Evolutionary conservation across 768 basidiomycete species (phyloP).

Genomic region (Galerina marginata): DNA sequence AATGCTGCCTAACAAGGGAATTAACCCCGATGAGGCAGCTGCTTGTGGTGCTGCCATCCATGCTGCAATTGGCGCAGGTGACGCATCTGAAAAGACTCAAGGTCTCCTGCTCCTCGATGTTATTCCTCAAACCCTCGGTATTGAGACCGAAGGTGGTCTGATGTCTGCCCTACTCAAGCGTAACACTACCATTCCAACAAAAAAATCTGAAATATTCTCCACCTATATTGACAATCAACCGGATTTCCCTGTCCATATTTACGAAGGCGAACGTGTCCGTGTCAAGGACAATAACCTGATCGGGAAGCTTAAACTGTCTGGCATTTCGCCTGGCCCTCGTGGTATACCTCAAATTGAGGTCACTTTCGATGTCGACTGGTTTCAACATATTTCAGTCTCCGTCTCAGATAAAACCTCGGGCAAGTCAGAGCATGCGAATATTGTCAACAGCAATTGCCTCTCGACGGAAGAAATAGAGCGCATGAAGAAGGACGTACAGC

Average conservation of each 20-base stretch:
- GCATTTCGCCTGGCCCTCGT: constrained; percentile 95
- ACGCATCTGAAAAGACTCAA: constrained; percentile 98
- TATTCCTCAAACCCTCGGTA: constrained; percentile 87
- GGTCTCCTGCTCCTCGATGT: constrained; percentile 96
- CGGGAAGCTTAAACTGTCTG: constrained; percentile 96
- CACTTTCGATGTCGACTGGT: constrained; percentile 80
- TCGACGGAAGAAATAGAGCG: too few relatives aligned
- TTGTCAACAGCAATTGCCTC: too few relatives aligned
- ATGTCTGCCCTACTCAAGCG: constrained; percentile 96
- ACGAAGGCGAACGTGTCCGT: constrained; percentile 96
- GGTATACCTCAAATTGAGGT: constrained; percentile 98
- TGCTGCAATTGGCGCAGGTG: constrained; percentile 96
- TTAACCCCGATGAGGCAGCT: constrained; percentile 99
- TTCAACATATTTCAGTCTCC: too few relatives aligned
- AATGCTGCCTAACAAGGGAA: constrained; percentile 98
- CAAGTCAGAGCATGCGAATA: too few relatives aligned
- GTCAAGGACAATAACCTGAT: constrained; percentile 99
- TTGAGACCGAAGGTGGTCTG: constrained; percentile 85
- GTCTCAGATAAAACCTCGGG: too few relatives aligned
- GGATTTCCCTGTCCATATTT: constrained; percentile 97
- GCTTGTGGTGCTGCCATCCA: constrained; percentile 99
- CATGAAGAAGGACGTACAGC: too few relatives aligned
- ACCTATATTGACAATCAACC: constrained; percentile 99
- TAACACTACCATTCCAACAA: constrained; percentile 97
- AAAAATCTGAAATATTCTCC: constrained; percentile 98